Evolutionary conservation across 345 rosid genomes (phyloP), one percentile per base, ranked within the genome.

Genomic region (Lepidium africanum): DNA sequence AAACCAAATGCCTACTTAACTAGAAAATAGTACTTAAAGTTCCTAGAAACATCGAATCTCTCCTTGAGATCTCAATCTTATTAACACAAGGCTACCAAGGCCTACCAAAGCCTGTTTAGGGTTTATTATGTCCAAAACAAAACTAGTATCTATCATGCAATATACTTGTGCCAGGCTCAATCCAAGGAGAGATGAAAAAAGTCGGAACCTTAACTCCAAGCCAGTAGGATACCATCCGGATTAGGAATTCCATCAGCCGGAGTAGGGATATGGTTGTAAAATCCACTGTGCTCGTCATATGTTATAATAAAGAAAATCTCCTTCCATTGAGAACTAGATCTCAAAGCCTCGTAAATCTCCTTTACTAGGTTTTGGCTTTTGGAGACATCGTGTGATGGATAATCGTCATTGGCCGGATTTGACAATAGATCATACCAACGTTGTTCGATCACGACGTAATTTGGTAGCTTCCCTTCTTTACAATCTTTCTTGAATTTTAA

Each of bases 271-370:
- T 84, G 88, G 41, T 84, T 84, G 40, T 84, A 84, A 61, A 82
- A 84, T 0, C 88, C 88, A 13, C 88, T 86, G 9, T 84, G 88
- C 17, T 84, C 88, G 10, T 84, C 88, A 12, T 84, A 84, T 35
- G 79, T 78, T 38, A 82, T 45, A 2, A 84, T 46, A 57, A 82
- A 70, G 36, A 84, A 59, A 8, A 77, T 82, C 69, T 84, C 81
- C 8, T 77, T 80, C 88, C 88, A 84, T 12, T 80, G 88, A 16
- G 88, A 81, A 47, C 84, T 84, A 0, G 77, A 71, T 72, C 88
- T 65, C 13, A 82, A 77, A 13, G 80, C 78, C 51, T 84, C 88
- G 17, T 84, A 84, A 4, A 84, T 80, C 47, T 80, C 74, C 74
- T 82, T 84, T 0, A 84, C 84, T 2, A 84, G 80, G 16, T 70